These are phyloP conservation scores for Fraxinus angustifolia DNA, from an alignment of 305 asterid species.

Conservation along the genomic window DNA sequence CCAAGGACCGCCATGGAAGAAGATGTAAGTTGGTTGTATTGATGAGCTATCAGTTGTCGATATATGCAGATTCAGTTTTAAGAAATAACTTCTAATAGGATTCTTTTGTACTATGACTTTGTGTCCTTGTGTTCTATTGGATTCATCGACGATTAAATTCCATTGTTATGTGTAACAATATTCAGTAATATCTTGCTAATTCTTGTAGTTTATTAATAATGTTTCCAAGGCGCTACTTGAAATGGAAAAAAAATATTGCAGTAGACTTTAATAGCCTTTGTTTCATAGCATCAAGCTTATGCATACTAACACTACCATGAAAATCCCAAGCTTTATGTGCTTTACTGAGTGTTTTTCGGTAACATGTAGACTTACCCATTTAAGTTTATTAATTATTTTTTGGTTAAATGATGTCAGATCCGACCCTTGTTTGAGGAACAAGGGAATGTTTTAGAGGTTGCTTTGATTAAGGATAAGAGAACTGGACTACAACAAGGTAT, in stretches of 20 bases:
- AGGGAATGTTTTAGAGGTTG: constrained; percentile 88
- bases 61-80: constrained; percentile 3
- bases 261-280: constrained; percentile 1
- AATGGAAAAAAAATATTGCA: neutral
- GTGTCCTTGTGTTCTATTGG: constrained; percentile 1
- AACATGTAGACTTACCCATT: neutral
- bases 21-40: constrained; percentile 57
- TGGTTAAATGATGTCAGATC: constrained; percentile 50
- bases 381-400: constrained; percentile 2
- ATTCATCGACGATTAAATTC: neutral
- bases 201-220: neutral
- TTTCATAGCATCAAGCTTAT: neutral
- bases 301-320: neutral
- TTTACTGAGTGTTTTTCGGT: neutral
- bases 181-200: neutral
- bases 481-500: constrained; percentile 98
- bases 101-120: constrained; percentile 3
- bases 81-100: neutral
- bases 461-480: constrained; percentile 87
- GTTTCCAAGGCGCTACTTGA: neutral
- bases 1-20: constrained; percentile 83
- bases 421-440: constrained; percentile 84
- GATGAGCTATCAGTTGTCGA: neutral
- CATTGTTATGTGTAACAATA: neutral
- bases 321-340: neutral